Base-by-base conservation (phyloP, 2,329 filamentous ascomycete species). In the Hymenoscyphus linearis region DNA sequence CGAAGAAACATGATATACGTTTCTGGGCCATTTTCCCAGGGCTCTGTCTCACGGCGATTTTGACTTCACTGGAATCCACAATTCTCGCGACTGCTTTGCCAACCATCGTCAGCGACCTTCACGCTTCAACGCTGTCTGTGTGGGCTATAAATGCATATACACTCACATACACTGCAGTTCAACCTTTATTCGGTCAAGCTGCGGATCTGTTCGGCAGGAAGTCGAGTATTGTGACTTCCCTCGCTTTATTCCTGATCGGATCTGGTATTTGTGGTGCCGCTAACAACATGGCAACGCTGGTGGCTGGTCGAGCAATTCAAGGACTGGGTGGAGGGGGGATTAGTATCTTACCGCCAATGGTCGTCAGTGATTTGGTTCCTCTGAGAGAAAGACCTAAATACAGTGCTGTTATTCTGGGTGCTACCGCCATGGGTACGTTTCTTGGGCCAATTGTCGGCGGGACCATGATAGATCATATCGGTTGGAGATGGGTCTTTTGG, bases 151-250 rank as follows among this genome's bases (percentile, higher is more conserved):
- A 75, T n/a, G 77, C 79, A 6, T 83, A 81, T 65, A 61, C 64
- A 47, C 60, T 66, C 35, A 58, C 73, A 75, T 60, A 75, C 80
- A 52, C 87, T 85, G 1, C 74, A 88, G 13, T 61, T 9, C 57
- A 40, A n/a, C 66, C 65, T 35, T 60, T 69, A 18, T 73, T 70
- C 82, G 83, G 84, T 26, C 87, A 87, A 68, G 74, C 87, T 25
- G 84, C 82, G 47, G 86, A 89, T 66, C 87, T 89, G 61, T 88
- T 82, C 74, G 86, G 86, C 2, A 78, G 86, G 50, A 89, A 88
- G 67, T 81, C 80, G 13, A 79, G 86, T 55, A 74, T 89, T 31
- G 74, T 89, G 14, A 67, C 81, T 2, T 84, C 84, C n/a, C 86
- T 86, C 61, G 73, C 79, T 16, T 74, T 86, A 25, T 89, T 89